A percentile compares a stretch with the other conserved stretches of the same genome.
phyloP scores from a whole-genome alignment of 2,329 filamentous ascomycete species.

The Periglandula ipomoeae region DNA sequence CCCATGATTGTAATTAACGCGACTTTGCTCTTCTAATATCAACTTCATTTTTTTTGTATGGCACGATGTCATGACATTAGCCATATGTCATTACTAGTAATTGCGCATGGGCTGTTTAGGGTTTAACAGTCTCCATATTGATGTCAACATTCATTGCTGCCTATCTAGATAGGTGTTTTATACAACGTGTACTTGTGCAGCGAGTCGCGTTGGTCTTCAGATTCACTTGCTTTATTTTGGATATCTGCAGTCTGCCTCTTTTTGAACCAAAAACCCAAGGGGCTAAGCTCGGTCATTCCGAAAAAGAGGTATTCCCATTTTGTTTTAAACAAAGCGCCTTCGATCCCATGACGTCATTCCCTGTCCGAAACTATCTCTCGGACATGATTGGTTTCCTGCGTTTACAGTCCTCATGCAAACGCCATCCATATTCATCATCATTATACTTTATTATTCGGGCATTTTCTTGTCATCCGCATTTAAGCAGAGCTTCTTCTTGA shows the following conservation, averaged over 20 bases:
- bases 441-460: not conserved
- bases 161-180: too few species aligned
- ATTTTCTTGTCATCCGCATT: slow-evolving; percentile 9
- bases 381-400: not conserved
- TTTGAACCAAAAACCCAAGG: not conserved
- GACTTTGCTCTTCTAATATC: not conserved
- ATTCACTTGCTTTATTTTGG: too few species aligned
- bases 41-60: not conserved
- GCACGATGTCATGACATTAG: too few species aligned
- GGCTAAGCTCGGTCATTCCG: not conserved
- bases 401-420: not conserved
- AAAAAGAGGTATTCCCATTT: not conserved
- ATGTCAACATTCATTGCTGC: too few species aligned
- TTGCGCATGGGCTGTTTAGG: too few species aligned
- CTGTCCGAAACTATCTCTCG: not conserved
- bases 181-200: too few species aligned
- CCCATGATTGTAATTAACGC: not conserved
- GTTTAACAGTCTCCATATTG: too few species aligned
- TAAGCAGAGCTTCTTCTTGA: slow-evolving; percentile 72
- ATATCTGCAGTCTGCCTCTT: too few species aligned
- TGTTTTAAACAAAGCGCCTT: not conserved
- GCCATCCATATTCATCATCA: not conserved
- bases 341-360: slow-evolving; percentile 2
- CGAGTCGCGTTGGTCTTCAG: too few species aligned
- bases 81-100: too few species aligned